phyloP scores from a whole-genome alignment of 2,329 filamentous ascomycete species.

The Aureobasidium sp. region DNA sequence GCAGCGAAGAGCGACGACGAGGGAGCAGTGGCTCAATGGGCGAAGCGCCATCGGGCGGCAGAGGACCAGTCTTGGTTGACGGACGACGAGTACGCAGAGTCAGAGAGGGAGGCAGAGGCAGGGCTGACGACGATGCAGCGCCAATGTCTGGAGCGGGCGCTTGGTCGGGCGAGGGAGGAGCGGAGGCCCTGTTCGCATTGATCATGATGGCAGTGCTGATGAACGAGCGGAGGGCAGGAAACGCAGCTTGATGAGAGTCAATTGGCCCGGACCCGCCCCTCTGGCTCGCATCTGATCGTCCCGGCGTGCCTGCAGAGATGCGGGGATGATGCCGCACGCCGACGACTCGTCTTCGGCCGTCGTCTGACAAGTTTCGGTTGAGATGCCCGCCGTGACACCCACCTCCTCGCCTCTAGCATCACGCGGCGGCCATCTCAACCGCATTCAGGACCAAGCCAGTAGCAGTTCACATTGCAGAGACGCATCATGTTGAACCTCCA shows the following conservation, averaged over 20 bases:
- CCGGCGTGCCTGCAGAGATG: neutral
- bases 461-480: too few species aligned
- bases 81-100: constrained; percentile 1
- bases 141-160: neutral
- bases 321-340: too few species aligned
- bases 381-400: too few species aligned
- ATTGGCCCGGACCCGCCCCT: neutral
- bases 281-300: constrained; percentile 3
- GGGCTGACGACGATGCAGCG: constrained; percentile 15
- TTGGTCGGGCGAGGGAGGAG: constrained; percentile 4
- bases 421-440: too few species aligned
- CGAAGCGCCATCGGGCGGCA: neutral
- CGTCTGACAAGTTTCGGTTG: too few species aligned
- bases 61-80: constrained; percentile 1
- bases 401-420: too few species aligned
- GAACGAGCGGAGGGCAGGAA: neutral
- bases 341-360: too few species aligned
- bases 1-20: constrained; percentile 65
- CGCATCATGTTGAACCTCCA: too few species aligned
- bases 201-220: neutral
- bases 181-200: neutral
- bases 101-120: constrained; percentile 8
- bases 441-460: too few species aligned
- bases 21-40: constrained; percentile 24
- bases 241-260: neutral